A percentile compares a stretch with the other conserved stretches of the same genome.
Evolutionary conservation across 768 basidiomycete species (phyloP).

Genomic region (Hebeloma cylindrosporum): DNA sequence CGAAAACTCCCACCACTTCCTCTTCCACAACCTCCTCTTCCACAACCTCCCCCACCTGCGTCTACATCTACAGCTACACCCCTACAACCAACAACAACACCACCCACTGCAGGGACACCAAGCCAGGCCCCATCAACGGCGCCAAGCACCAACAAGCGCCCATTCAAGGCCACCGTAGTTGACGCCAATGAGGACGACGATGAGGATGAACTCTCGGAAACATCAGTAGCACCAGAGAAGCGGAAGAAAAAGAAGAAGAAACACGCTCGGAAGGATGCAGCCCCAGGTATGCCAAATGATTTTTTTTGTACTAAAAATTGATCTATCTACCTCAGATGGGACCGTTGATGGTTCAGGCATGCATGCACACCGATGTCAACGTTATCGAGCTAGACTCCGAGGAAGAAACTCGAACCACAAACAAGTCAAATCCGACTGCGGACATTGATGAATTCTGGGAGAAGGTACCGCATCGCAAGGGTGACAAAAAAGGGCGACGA

Average conservation of each 20-base stretch:
- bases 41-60: too few species aligned
- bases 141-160: neutral
- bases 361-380: neutral
- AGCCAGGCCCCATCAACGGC: too few species aligned
- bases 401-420: neutral
- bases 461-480: neutral
- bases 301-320: too few species aligned
- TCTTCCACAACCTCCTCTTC: too few species aligned
- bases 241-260: neutral
- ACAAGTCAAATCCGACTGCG: neutral
- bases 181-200: neutral
- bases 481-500: constrained; percentile 3
- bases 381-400: neutral
- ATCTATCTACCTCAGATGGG: too few species aligned
- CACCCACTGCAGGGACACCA: too few species aligned
- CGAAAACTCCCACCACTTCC: too few species aligned
- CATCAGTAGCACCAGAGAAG: neutral
- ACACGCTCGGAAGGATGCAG: too few species aligned
- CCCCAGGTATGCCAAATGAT: too few species aligned
- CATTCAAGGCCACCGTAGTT: neutral
- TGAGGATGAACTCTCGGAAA: neutral
- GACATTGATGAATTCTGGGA: constrained; percentile 12
- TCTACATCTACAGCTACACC: too few species aligned
- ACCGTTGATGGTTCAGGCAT: too few species aligned
- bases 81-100: too few species aligned